A percentile compares a stretch with the other conserved stretches of the same genome.
Conservation (phyloP, 768 basidiomycete species). For the Tephrocybe sp. region DNA sequence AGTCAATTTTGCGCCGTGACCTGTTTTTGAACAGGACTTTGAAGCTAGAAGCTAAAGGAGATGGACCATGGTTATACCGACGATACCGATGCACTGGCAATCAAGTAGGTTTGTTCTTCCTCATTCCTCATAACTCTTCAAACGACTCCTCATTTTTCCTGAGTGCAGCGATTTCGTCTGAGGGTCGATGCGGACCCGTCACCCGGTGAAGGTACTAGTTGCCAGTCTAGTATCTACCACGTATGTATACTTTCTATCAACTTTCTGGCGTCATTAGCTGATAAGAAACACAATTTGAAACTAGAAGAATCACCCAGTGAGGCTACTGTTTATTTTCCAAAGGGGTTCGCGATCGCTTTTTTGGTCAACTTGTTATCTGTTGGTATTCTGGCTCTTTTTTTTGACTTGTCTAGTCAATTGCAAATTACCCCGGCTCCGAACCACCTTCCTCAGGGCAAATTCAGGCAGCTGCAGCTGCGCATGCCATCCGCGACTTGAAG, state of each 20-base stretch:
- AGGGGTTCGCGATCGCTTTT: conserved; percentile 55
- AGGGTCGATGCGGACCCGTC: conserved; percentile 66
- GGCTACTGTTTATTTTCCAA: conserved; percentile 75
- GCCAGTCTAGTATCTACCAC: conserved; percentile 64
- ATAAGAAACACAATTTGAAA: background rate
- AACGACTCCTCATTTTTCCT: background rate
- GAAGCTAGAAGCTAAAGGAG: conserved; percentile 45
- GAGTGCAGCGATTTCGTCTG: conserved; percentile 66
- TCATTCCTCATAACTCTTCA: conserved; percentile 9
- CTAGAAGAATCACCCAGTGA: conserved; percentile 59
- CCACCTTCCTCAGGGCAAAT: no score
- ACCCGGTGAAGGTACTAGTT: conserved; percentile 51
- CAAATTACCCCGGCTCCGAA: no score
- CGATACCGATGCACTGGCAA: conserved; percentile 73
- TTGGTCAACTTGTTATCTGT: background rate
- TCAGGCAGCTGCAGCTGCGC: no score
- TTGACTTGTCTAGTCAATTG: no score
- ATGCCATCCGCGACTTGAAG: no score
- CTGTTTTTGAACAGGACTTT: conserved; percentile 31
- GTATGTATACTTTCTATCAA: conserved; percentile 30
- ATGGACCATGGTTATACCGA: conserved; percentile 73
- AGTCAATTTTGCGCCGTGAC: conserved; percentile 5
- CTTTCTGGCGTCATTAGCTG: background rate
- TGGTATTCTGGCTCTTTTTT: background rate
- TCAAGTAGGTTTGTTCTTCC: conserved; percentile 52